Base-by-base conservation (phyloP, 2,329 filamentous ascomycete genomes). In the Verticillium nubilum region DNA sequence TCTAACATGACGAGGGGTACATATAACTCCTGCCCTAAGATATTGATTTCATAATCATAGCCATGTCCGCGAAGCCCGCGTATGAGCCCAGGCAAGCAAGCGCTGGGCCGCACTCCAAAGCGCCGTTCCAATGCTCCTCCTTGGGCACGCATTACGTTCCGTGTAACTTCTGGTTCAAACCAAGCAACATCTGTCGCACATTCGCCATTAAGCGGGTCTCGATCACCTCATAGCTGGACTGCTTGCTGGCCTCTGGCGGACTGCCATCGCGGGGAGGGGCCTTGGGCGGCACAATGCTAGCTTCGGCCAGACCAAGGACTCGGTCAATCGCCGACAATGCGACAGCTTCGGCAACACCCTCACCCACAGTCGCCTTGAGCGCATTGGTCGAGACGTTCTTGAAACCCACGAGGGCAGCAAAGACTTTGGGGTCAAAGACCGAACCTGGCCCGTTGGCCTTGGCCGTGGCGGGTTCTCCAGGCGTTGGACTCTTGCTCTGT, bases 251-350 rank as follows among this genome's bases (percentile, higher is more conserved):
- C 28, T 64, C 62, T 27, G 62, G 47, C 28, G 62, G 58, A 25
- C 59, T 58, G 33, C 68, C 68, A 6, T 63, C 65, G 25, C 65
- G 61, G 17, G 68, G 59, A 7, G 54, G 55, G 5, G 63, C 67
- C 4, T 67, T 65, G 4, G 70, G 71, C 2, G 73, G 68, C 23
- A 76, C 68, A 27, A 77, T 74, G 62, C 76, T 81, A 4, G 72
- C 72, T 33, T 77, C 73, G 3, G 78, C 74, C 19, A 83, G 73
- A 2, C 79, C 80, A 6, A 83, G 70, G 2, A 79, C 78, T 25
- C 79, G 78, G 62, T 82, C 77, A 54, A 82, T 79, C 13, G 80
- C 79, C 2, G 79, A 82, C 31, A 83, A 67, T 0, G 80, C 72
- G 33, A 83, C 70, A 12, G 74, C 74, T 63, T 82, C 78, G 13